Percentiles rank a stretch among this genome's conserved stretches.
phyloP scores from a whole-genome alignment of 1,284 basidiomycete species.

The Cutaneotrichosporon cavernicola region DNA sequence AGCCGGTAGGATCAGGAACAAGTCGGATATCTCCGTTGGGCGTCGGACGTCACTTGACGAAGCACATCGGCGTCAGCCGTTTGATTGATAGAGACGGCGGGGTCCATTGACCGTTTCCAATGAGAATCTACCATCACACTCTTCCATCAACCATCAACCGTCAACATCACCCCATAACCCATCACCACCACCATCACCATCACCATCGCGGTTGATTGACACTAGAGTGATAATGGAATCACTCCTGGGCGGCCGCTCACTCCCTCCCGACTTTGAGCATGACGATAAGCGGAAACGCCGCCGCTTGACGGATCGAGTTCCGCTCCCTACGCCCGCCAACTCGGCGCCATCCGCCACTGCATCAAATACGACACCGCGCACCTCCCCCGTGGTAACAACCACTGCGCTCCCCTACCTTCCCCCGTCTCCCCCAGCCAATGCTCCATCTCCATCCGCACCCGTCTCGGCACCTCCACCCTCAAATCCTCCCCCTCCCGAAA shows the following conservation, averaged over 20 bases:
- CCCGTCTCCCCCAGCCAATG: not conserved
- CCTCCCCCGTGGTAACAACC: not conserved
- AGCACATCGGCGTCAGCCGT: no score
- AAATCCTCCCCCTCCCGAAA: not conserved
- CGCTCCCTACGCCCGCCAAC: not conserved
- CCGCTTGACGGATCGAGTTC: not conserved
- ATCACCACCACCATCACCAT: not conserved
- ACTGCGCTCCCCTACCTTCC: not conserved
- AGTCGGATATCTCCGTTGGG: no score
- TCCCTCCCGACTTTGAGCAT: not conserved
- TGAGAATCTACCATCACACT: no score
- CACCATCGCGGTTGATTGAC: not conserved
- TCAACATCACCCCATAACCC: no score
- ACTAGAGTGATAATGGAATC: not conserved
- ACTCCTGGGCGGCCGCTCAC: not conserved
- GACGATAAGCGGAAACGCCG: not conserved
- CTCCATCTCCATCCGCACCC: not conserved
- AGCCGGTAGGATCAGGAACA: no score
- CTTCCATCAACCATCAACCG: not conserved
- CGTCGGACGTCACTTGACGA: no score
- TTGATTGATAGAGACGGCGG: no score
- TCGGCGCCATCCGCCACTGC: not conserved
- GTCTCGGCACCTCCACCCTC: no score
- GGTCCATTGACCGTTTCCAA: no score
- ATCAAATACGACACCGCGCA: not conserved